Evolutionary conservation across 2,329 filamentous ascomycete genomes (phyloP).

Genomic region (Rutstroemia sp.): DNA sequence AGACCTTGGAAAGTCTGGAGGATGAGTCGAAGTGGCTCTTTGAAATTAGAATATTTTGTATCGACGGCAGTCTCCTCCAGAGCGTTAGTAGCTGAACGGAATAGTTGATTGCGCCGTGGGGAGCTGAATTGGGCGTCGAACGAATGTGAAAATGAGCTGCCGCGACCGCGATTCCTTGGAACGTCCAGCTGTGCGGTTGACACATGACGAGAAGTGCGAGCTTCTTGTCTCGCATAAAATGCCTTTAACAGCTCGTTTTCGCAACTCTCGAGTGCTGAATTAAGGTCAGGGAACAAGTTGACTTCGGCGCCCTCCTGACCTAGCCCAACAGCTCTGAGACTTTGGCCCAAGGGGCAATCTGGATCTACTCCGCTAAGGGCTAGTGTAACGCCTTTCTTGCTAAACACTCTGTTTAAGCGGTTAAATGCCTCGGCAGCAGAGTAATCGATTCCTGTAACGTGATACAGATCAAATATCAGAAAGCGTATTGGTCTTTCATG

Average conservation of each 20-base stretch:
- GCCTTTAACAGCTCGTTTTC: constrained; percentile 89
- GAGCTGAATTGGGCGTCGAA: constrained; percentile 60
- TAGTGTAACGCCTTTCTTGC: constrained; percentile 69
- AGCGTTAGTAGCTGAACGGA: constrained; percentile 69
- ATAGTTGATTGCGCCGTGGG: constrained; percentile 70
- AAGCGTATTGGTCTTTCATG: constrained; percentile 74
- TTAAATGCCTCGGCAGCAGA: constrained; percentile 94
- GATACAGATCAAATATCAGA: constrained; percentile 78
- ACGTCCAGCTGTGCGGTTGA: constrained; percentile 26
- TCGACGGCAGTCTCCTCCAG: constrained; percentile 53
- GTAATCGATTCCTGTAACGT: constrained; percentile 90
- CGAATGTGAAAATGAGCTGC: constrained; percentile 37
- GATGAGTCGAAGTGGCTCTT: constrained; percentile 83
- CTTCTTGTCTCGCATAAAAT: constrained; percentile 64
- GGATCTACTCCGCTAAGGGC: constrained; percentile 77
- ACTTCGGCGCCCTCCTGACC: constrained; percentile 67
- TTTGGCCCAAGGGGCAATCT: constrained; percentile 66
- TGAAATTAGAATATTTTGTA: constrained; percentile 75
- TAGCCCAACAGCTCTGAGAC: constrained; percentile 76
- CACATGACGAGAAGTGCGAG: constrained; percentile 39
- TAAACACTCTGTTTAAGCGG: constrained; percentile 77
- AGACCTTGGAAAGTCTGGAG: constrained; percentile 92
- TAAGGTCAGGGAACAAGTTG: constrained; percentile 78
- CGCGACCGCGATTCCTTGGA: constrained; percentile 11
- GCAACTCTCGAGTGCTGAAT: constrained; percentile 87